Conservation (phyloP, 2,329 filamentous ascomycete genomes). For the Ilyonectria robusta region DNA sequence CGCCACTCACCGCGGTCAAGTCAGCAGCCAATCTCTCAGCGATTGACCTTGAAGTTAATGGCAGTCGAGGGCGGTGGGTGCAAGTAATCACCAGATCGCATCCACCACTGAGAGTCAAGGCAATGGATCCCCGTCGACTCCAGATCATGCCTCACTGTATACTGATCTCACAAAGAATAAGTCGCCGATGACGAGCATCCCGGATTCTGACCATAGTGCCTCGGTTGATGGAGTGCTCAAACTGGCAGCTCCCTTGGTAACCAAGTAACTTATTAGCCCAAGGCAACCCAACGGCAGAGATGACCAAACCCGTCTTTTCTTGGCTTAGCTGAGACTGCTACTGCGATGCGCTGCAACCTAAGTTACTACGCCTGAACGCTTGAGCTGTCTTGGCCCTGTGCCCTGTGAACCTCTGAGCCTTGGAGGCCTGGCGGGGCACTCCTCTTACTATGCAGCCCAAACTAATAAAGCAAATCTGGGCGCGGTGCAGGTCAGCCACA, state of each 20-base stretch:
- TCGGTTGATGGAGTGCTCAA: too few species aligned
- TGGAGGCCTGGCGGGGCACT: conserved; percentile 13
- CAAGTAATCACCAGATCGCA: background rate
- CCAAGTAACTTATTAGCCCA: too few species aligned
- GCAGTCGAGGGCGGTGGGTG: background rate
- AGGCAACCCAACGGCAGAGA: too few species aligned
- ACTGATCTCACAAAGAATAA: background rate
- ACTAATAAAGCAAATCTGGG: background rate
- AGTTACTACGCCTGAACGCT: background rate
- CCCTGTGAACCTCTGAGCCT: conserved; percentile 11
- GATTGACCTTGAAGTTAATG: background rate
- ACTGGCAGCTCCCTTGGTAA: too few species aligned
- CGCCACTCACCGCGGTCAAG: background rate
- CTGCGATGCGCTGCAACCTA: too few species aligned
- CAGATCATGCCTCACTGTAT: background rate
- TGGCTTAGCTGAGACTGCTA: too few species aligned
- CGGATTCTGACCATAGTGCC: too few species aligned
- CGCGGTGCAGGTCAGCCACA: conserved; percentile 41
- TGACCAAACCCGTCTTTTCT: too few species aligned
- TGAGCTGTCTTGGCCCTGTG: too few species aligned
- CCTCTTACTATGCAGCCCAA: background rate
- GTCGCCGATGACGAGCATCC: background rate
- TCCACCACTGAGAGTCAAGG: background rate
- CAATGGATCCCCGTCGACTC: background rate
- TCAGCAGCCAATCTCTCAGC: background rate